These are phyloP conservation scores for Aspergillus piperis DNA, from an alignment of 2,329 filamentous ascomycete genomes.

Conservation along the genomic window DNA sequence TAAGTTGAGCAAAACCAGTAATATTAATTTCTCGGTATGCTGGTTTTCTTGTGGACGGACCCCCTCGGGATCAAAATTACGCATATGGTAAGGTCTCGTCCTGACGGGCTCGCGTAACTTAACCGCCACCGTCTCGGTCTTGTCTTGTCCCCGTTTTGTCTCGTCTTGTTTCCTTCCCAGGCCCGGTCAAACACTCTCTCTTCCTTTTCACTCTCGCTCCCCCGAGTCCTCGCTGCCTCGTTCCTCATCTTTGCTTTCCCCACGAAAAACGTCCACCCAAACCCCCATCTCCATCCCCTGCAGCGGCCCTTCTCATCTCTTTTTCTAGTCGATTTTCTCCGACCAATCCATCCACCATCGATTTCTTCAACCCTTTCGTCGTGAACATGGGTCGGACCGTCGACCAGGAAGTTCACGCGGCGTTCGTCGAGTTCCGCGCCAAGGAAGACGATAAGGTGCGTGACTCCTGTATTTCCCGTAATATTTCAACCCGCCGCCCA, in stretches of 20 bases:
- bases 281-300: constrained; percentile 14
- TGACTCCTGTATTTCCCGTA: constrained; percentile 43
- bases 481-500: constrained; percentile 33
- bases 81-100: constrained; percentile 22
- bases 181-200: constrained; percentile 15
- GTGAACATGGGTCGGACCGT: constrained; percentile 53
- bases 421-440: constrained; percentile 56
- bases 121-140: constrained; percentile 25
- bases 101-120: constrained; percentile 31
- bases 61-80: constrained; percentile 24
- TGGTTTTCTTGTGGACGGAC: background rate
- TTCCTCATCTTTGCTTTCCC: constrained; percentile 15
- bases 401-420: constrained; percentile 55
- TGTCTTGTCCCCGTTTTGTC: constrained; percentile 27
- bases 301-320: constrained; percentile 15
- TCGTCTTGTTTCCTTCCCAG: constrained; percentile 19
- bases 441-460: constrained; percentile 55
- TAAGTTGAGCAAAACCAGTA: background rate
- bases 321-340: constrained; percentile 14
- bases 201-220: constrained; percentile 20
- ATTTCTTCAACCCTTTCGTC: constrained; percentile 28
- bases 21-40: background rate
- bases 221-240: constrained; percentile 18
- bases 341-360: constrained; percentile 23
- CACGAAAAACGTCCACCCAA: constrained; percentile 11